Percentiles rank a stretch among this genome's conserved stretches.
Evolutionary conservation across 805 yeast genomes (phyloP).

Genomic region (Wickerhamomyces canadensis): DNA sequence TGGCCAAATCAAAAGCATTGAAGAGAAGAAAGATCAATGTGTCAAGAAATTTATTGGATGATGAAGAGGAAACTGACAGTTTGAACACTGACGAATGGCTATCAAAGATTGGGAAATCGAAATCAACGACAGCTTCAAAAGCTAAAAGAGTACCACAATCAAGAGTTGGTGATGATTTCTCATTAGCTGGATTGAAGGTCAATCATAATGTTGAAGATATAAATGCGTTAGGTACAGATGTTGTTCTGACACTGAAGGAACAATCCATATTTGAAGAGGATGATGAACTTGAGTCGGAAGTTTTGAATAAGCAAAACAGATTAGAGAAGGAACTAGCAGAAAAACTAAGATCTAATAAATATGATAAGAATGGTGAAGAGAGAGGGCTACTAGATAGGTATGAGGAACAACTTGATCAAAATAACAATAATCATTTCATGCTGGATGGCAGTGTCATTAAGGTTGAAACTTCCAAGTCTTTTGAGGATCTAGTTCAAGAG

Average conservation of each 20-base stretch:
- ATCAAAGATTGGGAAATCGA: conserved; percentile 8
- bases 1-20: conserved; percentile 8
- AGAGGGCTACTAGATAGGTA: conserved; percentile 12
- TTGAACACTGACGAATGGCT: conserved; percentile 19
- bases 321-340: conserved; percentile 12
- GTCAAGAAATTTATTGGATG: conserved; percentile 12
- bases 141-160: not conserved
- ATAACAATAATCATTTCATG: conserved; percentile 9
- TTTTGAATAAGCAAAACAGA: conserved; percentile 11
- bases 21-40: conserved; percentile 11
- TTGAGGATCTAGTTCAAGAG: not conserved
- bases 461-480: not conserved
- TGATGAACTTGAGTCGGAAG: conserved; percentile 20
- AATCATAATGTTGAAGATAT: conserved; percentile 16
- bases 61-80: conserved; percentile 5
- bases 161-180: not conserved
- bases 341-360: conserved; percentile 9
- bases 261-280: conserved; percentile 15
- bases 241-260: conserved; percentile 22
- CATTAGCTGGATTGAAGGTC: conserved; percentile 14
- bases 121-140: not conserved
- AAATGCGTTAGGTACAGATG: conserved; percentile 4
- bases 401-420: conserved; percentile 10
- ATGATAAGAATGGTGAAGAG: conserved; percentile 11
- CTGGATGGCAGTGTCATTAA: conserved; percentile 8